Conservation (phyloP, 1,284 basidiomycete genomes). For the Lentinus polychrous region DNA sequence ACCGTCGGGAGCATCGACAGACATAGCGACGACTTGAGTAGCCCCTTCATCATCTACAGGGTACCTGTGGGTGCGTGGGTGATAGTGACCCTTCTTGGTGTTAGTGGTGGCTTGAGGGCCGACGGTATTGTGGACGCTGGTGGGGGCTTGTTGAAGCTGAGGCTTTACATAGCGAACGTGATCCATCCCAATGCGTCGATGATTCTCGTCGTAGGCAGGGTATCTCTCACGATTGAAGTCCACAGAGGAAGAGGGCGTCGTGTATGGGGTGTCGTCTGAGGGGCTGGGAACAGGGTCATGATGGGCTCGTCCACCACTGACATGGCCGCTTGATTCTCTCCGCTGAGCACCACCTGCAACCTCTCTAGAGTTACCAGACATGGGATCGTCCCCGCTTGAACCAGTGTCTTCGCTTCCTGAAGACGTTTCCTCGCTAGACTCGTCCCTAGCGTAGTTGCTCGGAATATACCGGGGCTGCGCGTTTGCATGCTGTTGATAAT, state of each 20-base stretch:
- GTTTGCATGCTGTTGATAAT: not conserved
- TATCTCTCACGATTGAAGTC: slow-evolving; percentile 20
- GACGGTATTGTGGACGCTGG: slow-evolving; percentile 5
- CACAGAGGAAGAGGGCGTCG: not conserved
- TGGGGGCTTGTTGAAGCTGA: slow-evolving; percentile 1
- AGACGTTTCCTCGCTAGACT: not conserved
- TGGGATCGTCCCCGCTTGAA: too few relatives aligned
- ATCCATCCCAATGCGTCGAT: slow-evolving; percentile 23
- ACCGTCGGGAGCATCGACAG: slow-evolving; percentile 3
- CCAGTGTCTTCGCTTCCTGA: not conserved
- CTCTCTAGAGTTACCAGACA: too few relatives aligned
- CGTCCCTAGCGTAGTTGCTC: not conserved
- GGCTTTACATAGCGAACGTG: slow-evolving; percentile 18
- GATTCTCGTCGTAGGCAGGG: slow-evolving; percentile 23
- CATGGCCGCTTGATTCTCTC: not conserved
- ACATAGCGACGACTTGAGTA: slow-evolving; percentile 6
- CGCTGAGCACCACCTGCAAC: not conserved
- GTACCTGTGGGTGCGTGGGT: slow-evolving; percentile 23
- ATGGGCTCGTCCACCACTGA: not conserved
- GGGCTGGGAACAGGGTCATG: slow-evolving; percentile 7
- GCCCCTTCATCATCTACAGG: slow-evolving; percentile 11
- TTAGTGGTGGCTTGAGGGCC: not conserved
- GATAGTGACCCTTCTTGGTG: slow-evolving; percentile 19
- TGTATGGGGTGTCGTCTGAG: slow-evolving; percentile 5
- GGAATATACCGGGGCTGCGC: not conserved